Evolutionary conservation across 2,329 filamentous ascomycete genomes (phyloP).

Genomic region (Fusarium sp.): DNA sequence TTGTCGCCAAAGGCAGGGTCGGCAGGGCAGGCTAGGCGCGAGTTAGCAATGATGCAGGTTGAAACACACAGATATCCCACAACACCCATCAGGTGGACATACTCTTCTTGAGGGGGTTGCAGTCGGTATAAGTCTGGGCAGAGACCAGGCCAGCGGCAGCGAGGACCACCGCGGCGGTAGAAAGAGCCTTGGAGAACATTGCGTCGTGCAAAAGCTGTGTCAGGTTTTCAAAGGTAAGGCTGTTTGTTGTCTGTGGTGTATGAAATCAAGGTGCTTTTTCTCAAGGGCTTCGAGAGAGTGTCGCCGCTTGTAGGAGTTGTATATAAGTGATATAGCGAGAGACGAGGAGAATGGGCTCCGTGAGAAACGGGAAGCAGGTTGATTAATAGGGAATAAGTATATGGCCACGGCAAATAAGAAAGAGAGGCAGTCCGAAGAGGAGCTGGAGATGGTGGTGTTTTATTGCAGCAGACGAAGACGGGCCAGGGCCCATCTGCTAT

Average conservation of each 20-base stretch:
- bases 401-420: constrained; percentile 1
- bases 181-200: constrained; percentile 60
- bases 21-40: constrained; percentile 70
- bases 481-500: constrained; percentile 21
- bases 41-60: constrained; percentile 5
- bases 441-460: constrained; percentile 15
- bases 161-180: constrained; percentile 60
- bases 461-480: constrained; percentile 3
- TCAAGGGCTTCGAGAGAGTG: constrained; percentile 32
- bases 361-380: constrained; percentile 12
- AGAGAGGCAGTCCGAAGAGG: constrained; percentile 21
- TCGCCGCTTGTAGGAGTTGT: constrained; percentile 33
- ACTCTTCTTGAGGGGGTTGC: constrained; percentile 67
- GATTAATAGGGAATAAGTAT: constrained; percentile 36
- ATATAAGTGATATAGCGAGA: neutral
- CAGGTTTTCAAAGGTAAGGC: neutral
- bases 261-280: constrained; percentile 17
- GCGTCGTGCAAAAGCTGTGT: constrained; percentile 26
- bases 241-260: constrained; percentile 20
- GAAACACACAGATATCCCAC: neutral
- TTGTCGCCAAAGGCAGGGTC: constrained; percentile 80
- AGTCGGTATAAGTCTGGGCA: constrained; percentile 68
- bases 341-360: constrained; percentile 1
- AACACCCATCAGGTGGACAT: constrained; percentile 12
- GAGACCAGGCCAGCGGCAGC: constrained; percentile 62